Evolutionary conservation across 2,329 filamentous ascomycete genomes (phyloP).

Genomic region (Scedosporium dehoogii): DNA sequence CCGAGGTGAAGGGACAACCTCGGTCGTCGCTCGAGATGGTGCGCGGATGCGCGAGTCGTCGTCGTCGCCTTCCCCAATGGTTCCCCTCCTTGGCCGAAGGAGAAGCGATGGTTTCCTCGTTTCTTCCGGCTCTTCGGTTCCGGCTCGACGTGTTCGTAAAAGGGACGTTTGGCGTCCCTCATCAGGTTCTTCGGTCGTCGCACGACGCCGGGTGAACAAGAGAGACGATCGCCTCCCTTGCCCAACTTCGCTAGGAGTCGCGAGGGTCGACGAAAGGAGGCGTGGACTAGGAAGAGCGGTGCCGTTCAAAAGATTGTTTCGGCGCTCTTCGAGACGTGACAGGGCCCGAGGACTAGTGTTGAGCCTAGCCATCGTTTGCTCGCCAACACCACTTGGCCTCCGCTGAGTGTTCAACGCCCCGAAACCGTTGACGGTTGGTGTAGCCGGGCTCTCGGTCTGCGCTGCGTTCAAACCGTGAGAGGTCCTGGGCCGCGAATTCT

Average conservation of each 20-base stretch:
- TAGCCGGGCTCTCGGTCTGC: conserved; percentile 19
- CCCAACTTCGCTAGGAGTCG: conserved; percentile 15
- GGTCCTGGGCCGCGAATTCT: conserved; percentile 20
- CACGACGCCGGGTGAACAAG: conserved; percentile 34
- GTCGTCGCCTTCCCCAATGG: conserved; percentile 34
- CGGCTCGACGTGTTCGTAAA: conserved; percentile 32
- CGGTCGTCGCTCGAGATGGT: conserved; percentile 49
- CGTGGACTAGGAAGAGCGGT: conserved; percentile 37
- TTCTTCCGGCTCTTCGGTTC: conserved; percentile 38
- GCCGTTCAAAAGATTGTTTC: conserved; percentile 34
- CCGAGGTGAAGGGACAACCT: conserved; percentile 31
- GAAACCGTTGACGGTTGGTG: conserved; percentile 34
- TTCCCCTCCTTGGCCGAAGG: conserved; percentile 34
- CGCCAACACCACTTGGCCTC: conserved; percentile 29
- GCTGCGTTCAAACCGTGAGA: not conserved
- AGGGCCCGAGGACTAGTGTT: conserved; percentile 36
- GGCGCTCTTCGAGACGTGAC: conserved; percentile 44
- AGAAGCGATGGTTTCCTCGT: conserved; percentile 30
- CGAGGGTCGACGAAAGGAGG: conserved; percentile 27
- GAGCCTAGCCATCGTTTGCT: conserved; percentile 26
- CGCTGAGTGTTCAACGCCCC: conserved; percentile 25
- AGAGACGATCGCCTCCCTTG: conserved; percentile 43
- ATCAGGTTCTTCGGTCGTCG: conserved; percentile 40
- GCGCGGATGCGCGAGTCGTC: conserved; percentile 42
- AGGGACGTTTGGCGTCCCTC: conserved; percentile 39